A percentile compares a stretch with the other conserved stretches of the same genome.
These are phyloP conservation scores for Penicillium desertorum DNA, from an alignment of 495 filamentous ascomycete genomes.

Conservation along the genomic window DNA sequence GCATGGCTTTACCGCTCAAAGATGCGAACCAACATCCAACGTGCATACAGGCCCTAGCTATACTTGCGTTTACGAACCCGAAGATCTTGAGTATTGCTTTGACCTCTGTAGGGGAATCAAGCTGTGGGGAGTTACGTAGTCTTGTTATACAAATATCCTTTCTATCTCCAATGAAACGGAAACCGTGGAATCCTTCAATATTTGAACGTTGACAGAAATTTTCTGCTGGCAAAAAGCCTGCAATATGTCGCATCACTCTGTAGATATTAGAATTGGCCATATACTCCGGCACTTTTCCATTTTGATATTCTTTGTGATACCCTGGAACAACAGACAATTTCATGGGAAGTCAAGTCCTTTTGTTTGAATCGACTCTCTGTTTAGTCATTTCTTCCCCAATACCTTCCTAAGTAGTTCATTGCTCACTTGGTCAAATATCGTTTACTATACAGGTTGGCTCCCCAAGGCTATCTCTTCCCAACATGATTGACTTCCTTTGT, in stretches of 20 bases:
- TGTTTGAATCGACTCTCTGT: background rate
- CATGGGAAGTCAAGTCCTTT: background rate
- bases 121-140: background rate
- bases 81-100: background rate
- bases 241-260: background rate
- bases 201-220: too few species aligned
- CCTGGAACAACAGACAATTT: background rate
- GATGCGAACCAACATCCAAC: too few species aligned
- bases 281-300: background rate
- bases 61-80: background rate
- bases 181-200: background rate
- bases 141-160: background rate
- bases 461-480: background rate
- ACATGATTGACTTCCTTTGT: constrained; percentile 5
- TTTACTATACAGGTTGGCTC: background rate
- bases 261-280: constrained; percentile 3
- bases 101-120: background rate
- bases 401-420: background rate
- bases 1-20: too few species aligned
- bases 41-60: background rate
- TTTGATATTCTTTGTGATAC: background rate
- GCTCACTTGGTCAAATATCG: background rate
- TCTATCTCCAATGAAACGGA: background rate
- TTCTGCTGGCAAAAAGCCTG: background rate
- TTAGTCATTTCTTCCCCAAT: background rate